These are phyloP conservation scores for Litsea cubeba DNA, from an alignment of 164 flowering plant genomes.

Conservation along the genomic window DNA sequence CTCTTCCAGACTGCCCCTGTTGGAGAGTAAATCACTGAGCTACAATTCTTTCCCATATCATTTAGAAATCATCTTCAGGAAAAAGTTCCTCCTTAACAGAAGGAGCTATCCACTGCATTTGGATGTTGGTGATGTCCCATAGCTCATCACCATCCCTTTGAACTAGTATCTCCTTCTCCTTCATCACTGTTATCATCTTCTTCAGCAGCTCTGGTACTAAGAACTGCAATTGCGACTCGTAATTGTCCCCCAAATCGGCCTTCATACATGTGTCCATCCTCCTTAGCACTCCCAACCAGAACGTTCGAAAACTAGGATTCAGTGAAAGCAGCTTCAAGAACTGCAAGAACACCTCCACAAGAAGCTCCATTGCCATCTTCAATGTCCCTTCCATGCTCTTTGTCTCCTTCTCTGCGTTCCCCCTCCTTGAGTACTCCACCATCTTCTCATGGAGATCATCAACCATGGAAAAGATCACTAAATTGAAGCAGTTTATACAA, in stretches of 20 bases:
- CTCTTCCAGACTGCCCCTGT: too few relatives aligned
- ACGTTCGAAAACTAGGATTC: conserved; percentile 55
- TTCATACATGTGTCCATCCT: conserved; percentile 97
- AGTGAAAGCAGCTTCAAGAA: conserved; percentile 50
- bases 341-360: conserved; percentile 59
- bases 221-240: conserved; percentile 41
- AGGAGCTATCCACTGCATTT: conserved; percentile 98
- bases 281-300: conserved; percentile 80
- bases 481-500: conserved; percentile 53
- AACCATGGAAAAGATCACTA: conserved; percentile 76
- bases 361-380: conserved; percentile 64
- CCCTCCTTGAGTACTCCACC: conserved; percentile 75
- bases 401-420: conserved; percentile 62
- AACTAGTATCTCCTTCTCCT: conserved; percentile 57
- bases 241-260: conserved; percentile 63
- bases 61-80: conserved; percentile 43
- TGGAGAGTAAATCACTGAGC: too few relatives aligned
- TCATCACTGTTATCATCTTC: conserved; percentile 61
- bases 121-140: conserved; percentile 82
- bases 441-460: conserved; percentile 90
- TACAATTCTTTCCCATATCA: neutral
- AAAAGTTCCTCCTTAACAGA: conserved; percentile 70
- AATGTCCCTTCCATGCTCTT: conserved; percentile 79
- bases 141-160: conserved; percentile 61
- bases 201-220: conserved; percentile 58